A percentile compares a stretch with the other conserved stretches of the same genome.
Evolutionary conservation across 352 stramenopile genomes (phyloP).

Genomic region (Globisporangium cystogenes): DNA sequence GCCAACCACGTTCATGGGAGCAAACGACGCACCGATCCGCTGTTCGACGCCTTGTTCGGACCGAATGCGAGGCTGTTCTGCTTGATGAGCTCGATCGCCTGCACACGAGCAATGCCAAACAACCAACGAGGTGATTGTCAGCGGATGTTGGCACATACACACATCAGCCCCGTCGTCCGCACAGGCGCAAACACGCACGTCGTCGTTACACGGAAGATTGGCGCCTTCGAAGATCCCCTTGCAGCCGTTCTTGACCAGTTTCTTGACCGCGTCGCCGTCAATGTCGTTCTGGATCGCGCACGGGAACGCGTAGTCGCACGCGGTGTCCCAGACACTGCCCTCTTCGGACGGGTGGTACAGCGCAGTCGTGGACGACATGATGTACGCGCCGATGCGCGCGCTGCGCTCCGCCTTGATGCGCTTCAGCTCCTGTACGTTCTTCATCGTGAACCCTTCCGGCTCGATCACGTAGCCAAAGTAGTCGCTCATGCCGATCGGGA

Average conservation of each 20-base stretch:
- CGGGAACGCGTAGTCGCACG: slow-evolving; percentile 95
- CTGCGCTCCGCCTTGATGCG: slow-evolving; percentile 81
- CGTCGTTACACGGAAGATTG: slow-evolving; percentile 77
- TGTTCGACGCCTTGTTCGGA: slow-evolving; percentile 84
- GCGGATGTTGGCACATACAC: background rate
- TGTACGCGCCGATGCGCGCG: slow-evolving; percentile 76
- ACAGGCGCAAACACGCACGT: slow-evolving; percentile 24
- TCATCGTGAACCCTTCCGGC: slow-evolving; percentile 78
- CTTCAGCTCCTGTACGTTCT: slow-evolving; percentile 70
- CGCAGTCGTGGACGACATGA: slow-evolving; percentile 86
- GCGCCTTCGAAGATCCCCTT: slow-evolving; percentile 86
- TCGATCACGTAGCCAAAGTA: slow-evolving; percentile 95
- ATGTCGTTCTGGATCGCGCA: slow-evolving; percentile 95
- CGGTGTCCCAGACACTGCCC: slow-evolving; percentile 82
- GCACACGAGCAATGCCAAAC: background rate
- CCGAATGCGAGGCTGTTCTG: slow-evolving; percentile 79
- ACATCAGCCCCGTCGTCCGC: background rate
- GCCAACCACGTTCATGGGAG: background rate
- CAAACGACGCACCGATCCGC: slow-evolving; percentile 39
- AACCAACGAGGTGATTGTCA: background rate
- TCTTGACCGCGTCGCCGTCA: slow-evolving; percentile 57
- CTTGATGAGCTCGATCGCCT: slow-evolving; percentile 78
- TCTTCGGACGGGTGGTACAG: slow-evolving; percentile 82
- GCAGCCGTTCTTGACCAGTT: slow-evolving; percentile 86
- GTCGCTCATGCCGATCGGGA: slow-evolving; percentile 96